phyloP scores from a whole-genome alignment of 768 basidiomycete species.

The Rhizopogon roseolus region DNA sequence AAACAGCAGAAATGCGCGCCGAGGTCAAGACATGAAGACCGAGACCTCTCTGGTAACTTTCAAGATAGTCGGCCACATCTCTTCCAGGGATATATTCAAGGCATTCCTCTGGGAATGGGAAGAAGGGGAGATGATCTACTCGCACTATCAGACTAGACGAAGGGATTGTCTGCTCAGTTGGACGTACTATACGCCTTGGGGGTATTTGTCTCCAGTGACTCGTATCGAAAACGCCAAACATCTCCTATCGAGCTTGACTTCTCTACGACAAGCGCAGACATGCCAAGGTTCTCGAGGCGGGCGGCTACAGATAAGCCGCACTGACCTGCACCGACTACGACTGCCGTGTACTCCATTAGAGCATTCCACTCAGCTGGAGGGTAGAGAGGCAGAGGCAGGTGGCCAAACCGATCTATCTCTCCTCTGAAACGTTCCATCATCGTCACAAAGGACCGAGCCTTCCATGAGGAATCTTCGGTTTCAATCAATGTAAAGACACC shows the following conservation, averaged over 20 bases:
- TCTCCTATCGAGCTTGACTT: slow-evolving; percentile 55
- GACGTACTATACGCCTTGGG: slow-evolving; percentile 6
- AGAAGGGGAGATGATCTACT: slow-evolving; percentile 4
- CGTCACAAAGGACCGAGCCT: slow-evolving; percentile 2
- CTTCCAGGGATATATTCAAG: neutral
- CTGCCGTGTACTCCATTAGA: slow-evolving; percentile 26
- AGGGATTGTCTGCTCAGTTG: neutral
- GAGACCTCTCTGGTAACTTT: slow-evolving; percentile 4
- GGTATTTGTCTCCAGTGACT: slow-evolving; percentile 35
- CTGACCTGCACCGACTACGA: slow-evolving; percentile 42
- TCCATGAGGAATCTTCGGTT: slow-evolving; percentile 4
- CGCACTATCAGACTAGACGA: neutral
- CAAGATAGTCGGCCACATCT: slow-evolving; percentile 8
- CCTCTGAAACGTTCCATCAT: slow-evolving; percentile 1
- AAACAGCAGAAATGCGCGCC: neutral
- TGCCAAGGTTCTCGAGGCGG: slow-evolving; percentile 37
- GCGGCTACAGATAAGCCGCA: slow-evolving; percentile 16
- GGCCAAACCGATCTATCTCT: neutral
- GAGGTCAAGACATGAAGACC: slow-evolving; percentile 4
- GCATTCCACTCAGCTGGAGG: slow-evolving; percentile 8
- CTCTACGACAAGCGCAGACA: slow-evolving; percentile 56
- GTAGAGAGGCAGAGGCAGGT: neutral
- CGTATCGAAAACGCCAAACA: slow-evolving; percentile 64
- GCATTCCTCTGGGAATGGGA: slow-evolving; percentile 1
- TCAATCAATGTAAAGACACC: slow-evolving; percentile 2